A percentile compares a stretch with the other conserved stretches of the same genome.
phyloP scores from a whole-genome alignment of 306 rosid genomes.

The Lupinus albus region DNA sequence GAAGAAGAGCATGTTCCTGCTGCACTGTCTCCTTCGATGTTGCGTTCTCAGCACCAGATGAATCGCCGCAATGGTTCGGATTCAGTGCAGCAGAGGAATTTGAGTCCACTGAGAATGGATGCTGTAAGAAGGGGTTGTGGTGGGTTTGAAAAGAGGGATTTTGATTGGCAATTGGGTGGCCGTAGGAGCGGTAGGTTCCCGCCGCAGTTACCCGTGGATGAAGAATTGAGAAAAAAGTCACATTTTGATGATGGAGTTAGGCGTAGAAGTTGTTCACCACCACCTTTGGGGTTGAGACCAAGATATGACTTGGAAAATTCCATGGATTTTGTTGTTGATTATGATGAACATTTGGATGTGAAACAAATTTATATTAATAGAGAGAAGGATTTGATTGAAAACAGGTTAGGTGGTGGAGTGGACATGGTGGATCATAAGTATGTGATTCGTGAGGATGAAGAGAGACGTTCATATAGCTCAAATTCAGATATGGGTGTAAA shows the following conservation, averaged over 20 bases:
- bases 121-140: slow-evolving; percentile 48
- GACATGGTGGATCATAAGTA: slow-evolving; percentile 49
- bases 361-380: slow-evolving; percentile 46
- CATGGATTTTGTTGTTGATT: slow-evolving; percentile 44
- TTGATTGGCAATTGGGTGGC: slow-evolving; percentile 56
- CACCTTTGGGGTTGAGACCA: slow-evolving; percentile 46
- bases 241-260: slow-evolving; percentile 53
- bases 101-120: slow-evolving; percentile 59
- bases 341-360: slow-evolving; percentile 44
- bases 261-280: slow-evolving; percentile 55
- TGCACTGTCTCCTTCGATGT: slow-evolving; percentile 48
- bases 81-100: slow-evolving; percentile 50
- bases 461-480: slow-evolving; percentile 52
- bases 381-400: slow-evolving; percentile 53
- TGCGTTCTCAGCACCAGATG: slow-evolving; percentile 44
- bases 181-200: slow-evolving; percentile 46
- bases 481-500: slow-evolving; percentile 46
- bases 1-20: slow-evolving; percentile 56
- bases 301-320: slow-evolving; percentile 50
- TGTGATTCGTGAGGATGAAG: slow-evolving; percentile 50
- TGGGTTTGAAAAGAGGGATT: slow-evolving; percentile 58
- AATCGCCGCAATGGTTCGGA: slow-evolving; percentile 46
- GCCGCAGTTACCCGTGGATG: slow-evolving; percentile 62
- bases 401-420: slow-evolving; percentile 52
- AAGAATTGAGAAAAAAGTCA: slow-evolving; percentile 51